Evolutionary conservation across 164 flowering plant genomes (phyloP), one percentile per base, ranked within the genome.

Genomic region (Malania oleifera): DNA sequence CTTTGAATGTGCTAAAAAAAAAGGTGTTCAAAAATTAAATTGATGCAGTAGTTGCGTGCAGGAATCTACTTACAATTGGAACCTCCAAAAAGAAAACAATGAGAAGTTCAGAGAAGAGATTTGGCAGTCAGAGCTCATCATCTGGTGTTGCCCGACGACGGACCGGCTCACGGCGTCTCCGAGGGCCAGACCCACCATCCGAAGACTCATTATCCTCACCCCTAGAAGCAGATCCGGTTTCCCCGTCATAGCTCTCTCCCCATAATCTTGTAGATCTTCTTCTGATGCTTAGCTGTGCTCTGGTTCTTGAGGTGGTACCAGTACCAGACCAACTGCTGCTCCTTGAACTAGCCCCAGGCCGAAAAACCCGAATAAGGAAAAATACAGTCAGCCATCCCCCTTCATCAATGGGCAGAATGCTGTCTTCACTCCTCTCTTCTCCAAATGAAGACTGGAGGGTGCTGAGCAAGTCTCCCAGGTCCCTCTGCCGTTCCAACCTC

Each of bases 401-500:
- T 12, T 80, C 85, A 31, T 77, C 79, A 2, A 73, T 40, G 2
- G 77, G 80, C 37, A 77, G 49, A 50, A 61, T 44, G 50, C 70
- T 65, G 2, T 72, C 82, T 25, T 73, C 80, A 45, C 39, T 69
- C 56, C 67, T 68, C 19, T 81, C 89, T 15, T 80, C 93, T 18
- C 75, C 80, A 43, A 86, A 60, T 4, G 91, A 73, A 12, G 93
- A 82, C 45, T 78, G 86, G 14, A 92, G 75, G 2, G 98, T 83
- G 72, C 96, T 93, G 8, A 93, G 71, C 64, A 90, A 70, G 71
- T 93, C 97, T 2, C 87, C 92, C 4, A 86, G 63, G 64, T 90
- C 97, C 60, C 92, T 79, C 64, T 90, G 87, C n/a, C 86, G 69
- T 68, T 93, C 97, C 68, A 90, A 31, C 66, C 84, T 73, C 68